Evolutionary conservation across 2,329 filamentous ascomycete species (phyloP), one percentile per base, ranked within the genome.

Genomic region (Colletotrichum spinosum): DNA sequence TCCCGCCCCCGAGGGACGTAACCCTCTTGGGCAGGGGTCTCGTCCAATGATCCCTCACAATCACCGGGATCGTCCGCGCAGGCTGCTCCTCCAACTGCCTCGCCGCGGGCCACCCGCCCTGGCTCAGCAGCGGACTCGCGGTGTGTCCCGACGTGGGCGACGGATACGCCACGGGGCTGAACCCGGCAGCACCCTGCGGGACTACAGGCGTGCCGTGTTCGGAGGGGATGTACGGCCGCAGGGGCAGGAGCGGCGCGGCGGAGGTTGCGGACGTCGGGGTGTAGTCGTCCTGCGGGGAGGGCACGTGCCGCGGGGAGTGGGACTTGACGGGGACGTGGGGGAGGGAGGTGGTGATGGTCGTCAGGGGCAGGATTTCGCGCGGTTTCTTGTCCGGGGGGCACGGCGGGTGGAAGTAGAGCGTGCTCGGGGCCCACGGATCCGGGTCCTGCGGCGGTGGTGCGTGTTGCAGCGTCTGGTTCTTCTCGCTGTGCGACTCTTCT

Each of bases 221-320:
- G 6, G 73, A 67, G 17, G 76, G 73, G n/a, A 72, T 67, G 54
- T 74, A 75, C 10, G 72, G 66, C 37, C 68, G 69, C 68, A 71
- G 48, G 2, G 70, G 72, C 9, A 81, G 72, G 2, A 82, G 73
- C 15, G 78, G 74, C 2, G 75, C 72, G 3, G 72, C 75, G 1
- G 79, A 79, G 3, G 73, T 72, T 8, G 74, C 74, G 12, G 76
- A 77, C 0, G 71, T 69, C 2, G 78, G 77, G 0, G 77, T 76
- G 57, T 68, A 68, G 57, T 65, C 66, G n/a, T 69, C 67, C 38
- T 56, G 54, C 4, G 68, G 55, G 3, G 68, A 69, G n/a, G 48
- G 42, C 38, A 55, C 17, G 60, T 49, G 41, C 10, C 59, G 42
- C 8, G 65, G 58, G 1, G 68, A 69, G 44, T 68, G 58, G 8